These are phyloP conservation scores for Trichoderma breve DNA, from an alignment of 2,329 filamentous ascomycete genomes.

Conservation along the genomic window DNA sequence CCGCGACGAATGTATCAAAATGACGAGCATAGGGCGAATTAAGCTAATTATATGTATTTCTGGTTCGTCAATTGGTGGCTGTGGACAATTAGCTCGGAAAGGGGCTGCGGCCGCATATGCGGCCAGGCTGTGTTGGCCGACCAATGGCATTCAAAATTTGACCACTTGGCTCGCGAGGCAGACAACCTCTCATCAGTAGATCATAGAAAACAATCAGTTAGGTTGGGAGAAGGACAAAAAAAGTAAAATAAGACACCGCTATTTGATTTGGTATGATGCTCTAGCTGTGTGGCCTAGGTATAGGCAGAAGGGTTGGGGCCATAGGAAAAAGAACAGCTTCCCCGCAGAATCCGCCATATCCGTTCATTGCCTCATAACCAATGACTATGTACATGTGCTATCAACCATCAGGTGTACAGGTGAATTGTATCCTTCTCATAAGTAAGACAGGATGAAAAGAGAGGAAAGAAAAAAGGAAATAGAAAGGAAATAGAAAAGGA, in stretches of 20 bases:
- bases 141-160: not conserved
- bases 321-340: not conserved
- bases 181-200: not conserved
- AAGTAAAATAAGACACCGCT: constrained; percentile 1
- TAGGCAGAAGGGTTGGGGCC: not conserved
- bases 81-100: constrained; percentile 8
- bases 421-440: not conserved
- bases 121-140: constrained; percentile 26
- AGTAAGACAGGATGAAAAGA: not conserved
- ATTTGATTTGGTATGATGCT: constrained; percentile 12
- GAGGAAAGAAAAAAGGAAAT: not conserved
- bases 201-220: not conserved
- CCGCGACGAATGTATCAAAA: not conserved
- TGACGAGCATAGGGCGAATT: not conserved
- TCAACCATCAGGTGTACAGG: not conserved
- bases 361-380: not conserved
- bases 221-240: not conserved
- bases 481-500: not conserved
- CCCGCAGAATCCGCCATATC: not conserved
- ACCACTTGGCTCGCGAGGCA: constrained; percentile 15
- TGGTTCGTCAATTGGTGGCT: constrained; percentile 15
- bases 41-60: not conserved
- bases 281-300: constrained; percentile 7
- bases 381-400: constrained; percentile 6
- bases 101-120: constrained; percentile 29